Evolutionary conservation across 768 basidiomycete genomes (phyloP).

Genomic region (Serendipita indica): DNA sequence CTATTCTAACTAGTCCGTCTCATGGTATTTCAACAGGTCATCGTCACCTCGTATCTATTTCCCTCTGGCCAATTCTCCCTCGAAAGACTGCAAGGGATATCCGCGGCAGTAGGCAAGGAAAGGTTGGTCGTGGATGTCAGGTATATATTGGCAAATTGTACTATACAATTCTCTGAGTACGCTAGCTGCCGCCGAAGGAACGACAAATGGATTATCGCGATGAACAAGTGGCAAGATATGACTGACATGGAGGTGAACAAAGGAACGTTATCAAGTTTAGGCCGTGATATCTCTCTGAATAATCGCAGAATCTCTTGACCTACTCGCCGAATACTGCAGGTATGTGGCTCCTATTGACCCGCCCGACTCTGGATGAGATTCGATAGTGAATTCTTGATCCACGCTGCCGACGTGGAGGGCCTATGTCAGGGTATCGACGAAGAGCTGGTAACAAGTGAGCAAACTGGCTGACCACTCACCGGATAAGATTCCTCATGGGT

Average conservation of each 20-base stretch:
- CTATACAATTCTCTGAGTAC: not conserved
- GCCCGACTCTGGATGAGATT: not conserved
- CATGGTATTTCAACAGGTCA: conserved; percentile 42
- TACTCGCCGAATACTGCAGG: conserved; percentile 75
- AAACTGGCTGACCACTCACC: too few species aligned
- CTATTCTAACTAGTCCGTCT: not conserved
- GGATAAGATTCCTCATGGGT: conserved; percentile 13
- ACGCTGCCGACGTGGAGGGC: conserved; percentile 98
- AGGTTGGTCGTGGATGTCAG: conserved; percentile 87
- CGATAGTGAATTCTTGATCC: conserved; percentile 80
- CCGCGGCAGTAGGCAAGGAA: conserved; percentile 60
- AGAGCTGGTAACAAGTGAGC: conserved; percentile 57
- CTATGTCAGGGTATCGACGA: conserved; percentile 93
- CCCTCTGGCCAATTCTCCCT: conserved; percentile 67
- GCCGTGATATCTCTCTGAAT: not conserved
- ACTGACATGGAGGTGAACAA: conserved; percentile 85
- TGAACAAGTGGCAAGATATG: conserved; percentile 97
- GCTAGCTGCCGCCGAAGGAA: conserved; percentile 65
- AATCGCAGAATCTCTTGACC: conserved; percentile 52
- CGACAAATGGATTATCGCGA: conserved; percentile 77
- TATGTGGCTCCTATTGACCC: conserved; percentile 18
- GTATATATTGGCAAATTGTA: conserved; percentile 27
- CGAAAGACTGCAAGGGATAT: conserved; percentile 50
- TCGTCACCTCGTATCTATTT: conserved; percentile 95
- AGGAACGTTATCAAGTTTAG: conserved; percentile 45